These are phyloP conservation scores for Juncus effusus DNA, from an alignment of 176 grass and related monocot species.

Conservation along the genomic window DNA sequence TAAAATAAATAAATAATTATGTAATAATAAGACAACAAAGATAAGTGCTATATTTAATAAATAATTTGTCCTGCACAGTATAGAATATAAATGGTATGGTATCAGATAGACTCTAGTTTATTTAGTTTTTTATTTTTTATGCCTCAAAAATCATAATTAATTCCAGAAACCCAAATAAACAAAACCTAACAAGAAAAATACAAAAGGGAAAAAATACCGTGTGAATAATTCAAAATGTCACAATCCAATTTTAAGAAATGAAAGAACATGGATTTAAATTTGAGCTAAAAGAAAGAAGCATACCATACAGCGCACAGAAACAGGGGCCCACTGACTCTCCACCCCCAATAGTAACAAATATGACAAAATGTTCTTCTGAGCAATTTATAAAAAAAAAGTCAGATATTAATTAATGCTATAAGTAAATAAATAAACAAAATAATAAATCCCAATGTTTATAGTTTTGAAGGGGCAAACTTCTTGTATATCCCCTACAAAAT, in stretches of 20 bases:
- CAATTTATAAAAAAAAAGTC: not conserved
- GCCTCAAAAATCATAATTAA: not conserved
- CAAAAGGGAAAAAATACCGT: conserved; percentile 1
- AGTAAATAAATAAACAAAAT: not conserved
- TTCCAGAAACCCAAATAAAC: not conserved
- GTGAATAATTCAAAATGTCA: not conserved
- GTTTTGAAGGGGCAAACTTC: conserved; percentile 34
- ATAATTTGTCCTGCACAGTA: too few relatives aligned
- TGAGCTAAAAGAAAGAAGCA: conserved; percentile 27
- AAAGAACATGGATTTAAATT: conserved; percentile 4
- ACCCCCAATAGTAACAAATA: conserved; percentile 81
- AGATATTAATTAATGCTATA: too few relatives aligned
- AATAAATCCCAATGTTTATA: conserved; percentile 7
- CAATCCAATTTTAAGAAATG: conserved; percentile 15
- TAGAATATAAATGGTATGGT: too few relatives aligned
- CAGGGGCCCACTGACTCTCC: conserved; percentile 94
- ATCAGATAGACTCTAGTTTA: too few relatives aligned
- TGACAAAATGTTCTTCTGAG: conserved; percentile 89
- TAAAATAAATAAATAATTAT: not conserved
- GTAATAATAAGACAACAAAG: conserved; percentile 18
- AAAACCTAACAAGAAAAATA: not conserved
- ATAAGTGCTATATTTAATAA: too few relatives aligned
- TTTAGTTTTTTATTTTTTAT: too few relatives aligned
- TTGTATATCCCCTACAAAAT: not conserved
- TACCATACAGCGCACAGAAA: conserved; percentile 87